Conservation (phyloP, 169 alveolate genomes). For the Plasmodium knowlesi region DNA sequence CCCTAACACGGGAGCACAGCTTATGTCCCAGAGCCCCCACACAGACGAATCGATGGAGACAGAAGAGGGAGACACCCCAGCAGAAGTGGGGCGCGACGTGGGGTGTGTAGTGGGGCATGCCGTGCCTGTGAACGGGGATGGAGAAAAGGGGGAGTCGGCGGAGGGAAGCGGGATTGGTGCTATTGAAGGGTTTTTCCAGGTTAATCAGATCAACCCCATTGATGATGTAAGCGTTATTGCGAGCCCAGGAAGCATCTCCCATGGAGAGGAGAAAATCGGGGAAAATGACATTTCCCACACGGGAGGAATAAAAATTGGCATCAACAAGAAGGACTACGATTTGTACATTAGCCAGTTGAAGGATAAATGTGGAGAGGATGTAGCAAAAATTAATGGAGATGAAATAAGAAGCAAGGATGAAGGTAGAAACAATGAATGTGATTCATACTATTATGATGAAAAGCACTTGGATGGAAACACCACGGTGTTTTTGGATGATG, state of each 20-base stretch:
- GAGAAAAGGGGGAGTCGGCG: not conserved
- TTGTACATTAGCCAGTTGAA: slow-evolving; percentile 62
- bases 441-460: not conserved
- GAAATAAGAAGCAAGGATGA: not conserved
- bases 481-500: not conserved
- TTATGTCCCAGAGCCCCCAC: not conserved
- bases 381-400: not conserved
- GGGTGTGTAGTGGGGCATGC: not conserved
- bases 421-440: not conserved
- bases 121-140: not conserved
- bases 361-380: not conserved
- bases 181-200: not conserved
- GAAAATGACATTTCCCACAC: not conserved
- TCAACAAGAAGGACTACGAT: slow-evolving; percentile 58
- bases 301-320: slow-evolving; percentile 53
- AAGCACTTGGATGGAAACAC: not conserved
- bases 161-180: not conserved
- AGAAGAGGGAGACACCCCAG: not conserved
- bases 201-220: not conserved
- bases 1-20: not conserved
- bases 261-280: not conserved
- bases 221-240: not conserved
- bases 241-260: not conserved
- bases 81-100: not conserved
- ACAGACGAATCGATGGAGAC: not conserved